Evolutionary conservation across 192 early-diverging fungal species (phyloP).

Genomic region (Umbelopsis ramanniana): DNA sequence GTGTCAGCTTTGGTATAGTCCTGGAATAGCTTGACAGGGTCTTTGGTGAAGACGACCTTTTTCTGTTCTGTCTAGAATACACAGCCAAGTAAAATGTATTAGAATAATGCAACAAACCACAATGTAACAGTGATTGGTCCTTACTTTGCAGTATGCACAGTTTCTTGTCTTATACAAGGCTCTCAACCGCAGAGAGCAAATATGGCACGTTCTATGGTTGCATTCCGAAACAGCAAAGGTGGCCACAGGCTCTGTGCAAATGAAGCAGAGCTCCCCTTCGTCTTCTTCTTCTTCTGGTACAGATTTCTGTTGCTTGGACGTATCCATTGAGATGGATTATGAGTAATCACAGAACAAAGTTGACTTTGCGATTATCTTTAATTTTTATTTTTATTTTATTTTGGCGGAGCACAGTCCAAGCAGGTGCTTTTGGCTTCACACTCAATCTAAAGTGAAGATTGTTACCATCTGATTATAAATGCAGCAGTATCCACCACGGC

Average conservation of each 20-base stretch:
- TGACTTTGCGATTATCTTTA: slow-evolving; percentile 16
- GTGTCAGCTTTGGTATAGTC: slow-evolving; percentile 56
- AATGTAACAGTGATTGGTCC: neutral
- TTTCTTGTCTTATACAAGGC: slow-evolving; percentile 85
- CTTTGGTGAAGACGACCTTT: slow-evolving; percentile 78
- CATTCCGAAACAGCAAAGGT: slow-evolving; percentile 87
- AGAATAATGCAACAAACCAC: neutral
- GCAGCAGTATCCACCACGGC: slow-evolving; percentile 7
- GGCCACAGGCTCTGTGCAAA: slow-evolving; percentile 84
- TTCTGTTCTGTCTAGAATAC: slow-evolving; percentile 69
- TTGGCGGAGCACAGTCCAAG: neutral
- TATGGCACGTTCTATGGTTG: slow-evolving; percentile 92
- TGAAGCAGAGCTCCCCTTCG: slow-evolving; percentile 70
- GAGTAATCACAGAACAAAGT: neutral
- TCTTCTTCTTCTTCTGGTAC: slow-evolving; percentile 44
- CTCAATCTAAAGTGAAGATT: neutral
- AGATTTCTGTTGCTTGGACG: slow-evolving; percentile 7
- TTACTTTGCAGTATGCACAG: slow-evolving; percentile 92
- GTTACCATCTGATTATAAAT: slow-evolving; percentile 2
- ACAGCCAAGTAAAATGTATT: neutral
- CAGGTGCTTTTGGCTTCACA: neutral
- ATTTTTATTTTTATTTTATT: slow-evolving; percentile 4
- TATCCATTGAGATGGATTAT: slow-evolving; percentile 1
- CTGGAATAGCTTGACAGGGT: slow-evolving; percentile 58
- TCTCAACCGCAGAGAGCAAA: slow-evolving; percentile 89